Base-by-base conservation (phyloP, 495 filamentous ascomycete genomes). In the Neurospora sp. region DNA sequence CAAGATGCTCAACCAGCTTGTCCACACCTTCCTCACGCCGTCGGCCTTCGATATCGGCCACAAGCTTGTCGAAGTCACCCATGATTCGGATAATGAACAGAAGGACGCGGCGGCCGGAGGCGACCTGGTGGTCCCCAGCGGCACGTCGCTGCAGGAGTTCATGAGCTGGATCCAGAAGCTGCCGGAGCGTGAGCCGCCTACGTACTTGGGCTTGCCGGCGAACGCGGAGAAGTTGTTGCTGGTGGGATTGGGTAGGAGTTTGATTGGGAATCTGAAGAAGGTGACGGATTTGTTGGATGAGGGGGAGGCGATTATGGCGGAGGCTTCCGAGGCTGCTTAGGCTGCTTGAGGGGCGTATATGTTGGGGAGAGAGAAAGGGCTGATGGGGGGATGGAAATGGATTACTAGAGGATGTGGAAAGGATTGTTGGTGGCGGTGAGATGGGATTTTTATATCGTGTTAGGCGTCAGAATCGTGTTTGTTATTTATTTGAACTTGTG, bases 221-320 rank as follows among this genome's bases (percentile, higher is more conserved):
- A 97, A 98, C 79, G 96, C 96, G 69, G 96, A 99, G 89, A 98
- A 98, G 84, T 78, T 99, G 80, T 82, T 99, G 78, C 83, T 99
- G 60, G 93, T 98, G 41, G 95, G 93, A 16, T 91, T 97, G 79
- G 96, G 95, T 49, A 87, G 87, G 75, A 93, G 91, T 78, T 90
- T 97, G 90, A 91, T 98, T 76, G 87, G 87, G 74, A 95, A 98
- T 84, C 76, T 98, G 80, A 90, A 89, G 76, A 91, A 90, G 78
- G 90, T 99, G 66, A 92, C 92, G 73, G 91, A 90, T 74, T 85
- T 97, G 83, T 81, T 99, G 78, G 95, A 98, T 82, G 96, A 99
- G 80, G 94, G 93, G 7, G 96, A 99, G 87, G 92, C 94, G 82
- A 83, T 97, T 78, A 91, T 95, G 89, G 90, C 89, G 72, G 93